Conservation (phyloP, 805 yeast genomes). For the Myxozyma neotropica region DNA sequence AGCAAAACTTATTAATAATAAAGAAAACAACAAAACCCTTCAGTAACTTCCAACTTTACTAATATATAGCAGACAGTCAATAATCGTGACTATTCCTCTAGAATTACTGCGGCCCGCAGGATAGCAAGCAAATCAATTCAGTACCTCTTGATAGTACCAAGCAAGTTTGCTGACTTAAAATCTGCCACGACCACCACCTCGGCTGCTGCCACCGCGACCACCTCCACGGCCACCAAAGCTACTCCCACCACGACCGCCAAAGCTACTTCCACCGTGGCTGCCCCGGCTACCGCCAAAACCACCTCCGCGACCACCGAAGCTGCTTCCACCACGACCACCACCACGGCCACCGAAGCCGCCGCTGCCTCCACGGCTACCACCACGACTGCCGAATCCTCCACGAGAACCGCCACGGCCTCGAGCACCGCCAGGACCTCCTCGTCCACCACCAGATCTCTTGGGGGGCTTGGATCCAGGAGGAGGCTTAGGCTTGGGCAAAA, state of each 20-base stretch:
- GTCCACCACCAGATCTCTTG: slow-evolving; percentile 43
- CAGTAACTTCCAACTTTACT: too few relatives aligned
- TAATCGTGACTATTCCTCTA: too few relatives aligned
- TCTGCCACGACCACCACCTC: slow-evolving; percentile 37
- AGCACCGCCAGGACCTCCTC: slow-evolving; percentile 39
- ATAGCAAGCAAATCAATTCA: background rate
- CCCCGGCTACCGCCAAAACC: slow-evolving; percentile 37
- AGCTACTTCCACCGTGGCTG: slow-evolving; percentile 37
- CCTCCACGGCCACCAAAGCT: slow-evolving; percentile 37
- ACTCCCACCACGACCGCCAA: slow-evolving; percentile 37
- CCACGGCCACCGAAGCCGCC: slow-evolving; percentile 42
- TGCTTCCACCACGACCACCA: slow-evolving; percentile 39
- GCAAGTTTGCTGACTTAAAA: background rate
- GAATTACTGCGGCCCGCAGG: too few relatives aligned
- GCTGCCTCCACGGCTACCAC: slow-evolving; percentile 48
- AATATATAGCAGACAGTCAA: too few relatives aligned
- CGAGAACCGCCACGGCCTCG: slow-evolving; percentile 46
- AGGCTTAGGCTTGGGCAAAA: slow-evolving; percentile 92
- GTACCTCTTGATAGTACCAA: background rate
- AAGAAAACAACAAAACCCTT: too few relatives aligned
- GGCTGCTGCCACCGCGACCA: slow-evolving; percentile 44
- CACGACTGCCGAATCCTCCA: slow-evolving; percentile 26
- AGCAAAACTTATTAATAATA: background rate
- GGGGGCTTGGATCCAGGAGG: slow-evolving; percentile 67
- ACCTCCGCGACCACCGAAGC: slow-evolving; percentile 43